phyloP scores from a whole-genome alignment of 23 red algal genomes.

The Gracilariopsis chorda region DNA sequence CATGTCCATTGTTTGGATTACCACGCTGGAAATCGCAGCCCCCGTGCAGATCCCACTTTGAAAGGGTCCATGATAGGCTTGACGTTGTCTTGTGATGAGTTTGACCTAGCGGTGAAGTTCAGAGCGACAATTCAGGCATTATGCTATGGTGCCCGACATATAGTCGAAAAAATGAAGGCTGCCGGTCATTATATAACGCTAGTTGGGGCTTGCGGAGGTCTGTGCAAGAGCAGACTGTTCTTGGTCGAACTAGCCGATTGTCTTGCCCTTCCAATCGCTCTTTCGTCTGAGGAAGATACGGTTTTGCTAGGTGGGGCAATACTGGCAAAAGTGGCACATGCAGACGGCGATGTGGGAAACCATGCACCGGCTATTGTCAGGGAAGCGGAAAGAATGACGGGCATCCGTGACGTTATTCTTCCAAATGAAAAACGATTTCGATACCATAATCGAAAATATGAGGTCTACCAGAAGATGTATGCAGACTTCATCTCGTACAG shows the following conservation, averaged over 20 bases:
- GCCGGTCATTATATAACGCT: constrained; percentile 57
- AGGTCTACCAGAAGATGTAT: constrained; percentile 64
- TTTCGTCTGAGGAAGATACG: constrained; percentile 42
- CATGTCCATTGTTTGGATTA: constrained; percentile 72
- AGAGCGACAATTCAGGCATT: constrained; percentile 70
- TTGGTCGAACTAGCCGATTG: constrained; percentile 49
- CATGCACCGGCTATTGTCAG: neutral
- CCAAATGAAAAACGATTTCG: neutral
- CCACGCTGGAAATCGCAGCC: constrained; percentile 75
- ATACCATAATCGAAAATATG: constrained; percentile 61
- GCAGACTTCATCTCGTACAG: constrained; percentile 61
- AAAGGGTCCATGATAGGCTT: constrained; percentile 70
- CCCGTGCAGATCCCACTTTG: constrained; percentile 70
- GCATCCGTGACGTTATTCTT: constrained; percentile 15
- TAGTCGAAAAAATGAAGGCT: constrained; percentile 66
- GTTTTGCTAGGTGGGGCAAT: constrained; percentile 61
- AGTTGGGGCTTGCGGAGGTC: constrained; percentile 72
- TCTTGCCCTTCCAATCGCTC: constrained; percentile 36
- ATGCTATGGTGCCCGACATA: constrained; percentile 72
- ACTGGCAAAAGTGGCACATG: constrained; percentile 42
- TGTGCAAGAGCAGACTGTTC: constrained; percentile 74
- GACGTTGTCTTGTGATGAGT: constrained; percentile 17
- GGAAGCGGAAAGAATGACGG: constrained; percentile 29
- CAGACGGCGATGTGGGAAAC: neutral
- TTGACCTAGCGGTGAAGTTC: constrained; percentile 60